Percentiles rank a stretch among this genome's conserved stretches.
phyloP scores from a whole-genome alignment of 2,329 filamentous ascomycete genomes.

The Pseudocercospora fijiensis region DNA sequence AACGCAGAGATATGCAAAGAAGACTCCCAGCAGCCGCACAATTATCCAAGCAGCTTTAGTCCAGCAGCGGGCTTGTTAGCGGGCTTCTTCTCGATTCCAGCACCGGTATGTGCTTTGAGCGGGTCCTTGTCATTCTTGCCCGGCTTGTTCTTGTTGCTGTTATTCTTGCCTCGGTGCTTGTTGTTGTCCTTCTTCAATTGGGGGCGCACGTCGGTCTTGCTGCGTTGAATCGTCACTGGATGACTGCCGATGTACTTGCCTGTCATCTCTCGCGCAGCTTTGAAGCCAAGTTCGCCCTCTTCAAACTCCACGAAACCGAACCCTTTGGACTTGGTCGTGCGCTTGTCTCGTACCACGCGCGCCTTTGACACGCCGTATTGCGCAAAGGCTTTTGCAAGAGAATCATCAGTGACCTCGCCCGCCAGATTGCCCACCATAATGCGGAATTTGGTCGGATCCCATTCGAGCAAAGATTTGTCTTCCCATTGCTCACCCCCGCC shows the following conservation, averaged over 20 bases:
- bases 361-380: constrained; percentile 92
- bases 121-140: constrained; percentile 42
- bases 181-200: constrained; percentile 55
- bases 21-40: not conserved
- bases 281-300: constrained; percentile 94
- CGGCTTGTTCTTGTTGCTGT: constrained; percentile 48
- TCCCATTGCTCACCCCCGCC: constrained; percentile 93
- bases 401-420: constrained; percentile 95
- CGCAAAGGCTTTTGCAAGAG: constrained; percentile 87
- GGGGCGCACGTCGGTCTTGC: constrained; percentile 86
- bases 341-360: constrained; percentile 90
- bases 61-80: constrained; percentile 27
- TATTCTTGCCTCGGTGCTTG: constrained; percentile 49
- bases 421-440: constrained; percentile 96
- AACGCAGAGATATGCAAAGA: constrained; percentile 4
- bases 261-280: constrained; percentile 95
- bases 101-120: constrained; percentile 39
- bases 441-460: constrained; percentile 91
- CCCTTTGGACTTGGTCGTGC: constrained; percentile 92
- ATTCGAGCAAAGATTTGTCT: constrained; percentile 84
- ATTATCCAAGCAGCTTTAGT: constrained; percentile 34
- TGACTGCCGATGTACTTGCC: constrained; percentile 99
- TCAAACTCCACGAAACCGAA: constrained; percentile 96
- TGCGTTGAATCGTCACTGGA: constrained; percentile 74
- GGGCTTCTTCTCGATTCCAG: constrained; percentile 35